Evolutionary conservation across 257 asterid species (phyloP).

Genomic region (Coffea canephora): DNA sequence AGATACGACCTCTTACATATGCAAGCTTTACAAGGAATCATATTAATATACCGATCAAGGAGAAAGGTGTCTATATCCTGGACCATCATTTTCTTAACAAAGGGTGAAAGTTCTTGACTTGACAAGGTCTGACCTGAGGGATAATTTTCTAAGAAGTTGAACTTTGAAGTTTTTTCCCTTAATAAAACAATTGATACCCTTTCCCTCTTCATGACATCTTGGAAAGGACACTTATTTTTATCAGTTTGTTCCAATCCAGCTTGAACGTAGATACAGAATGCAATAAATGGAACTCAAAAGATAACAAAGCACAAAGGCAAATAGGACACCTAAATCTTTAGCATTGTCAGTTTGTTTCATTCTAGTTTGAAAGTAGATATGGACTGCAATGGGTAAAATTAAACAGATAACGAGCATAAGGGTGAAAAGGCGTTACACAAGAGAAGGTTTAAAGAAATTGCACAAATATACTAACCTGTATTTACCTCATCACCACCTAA

Average conservation of each 20-base stretch:
- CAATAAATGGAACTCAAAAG: not conserved
- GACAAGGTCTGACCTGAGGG: not conserved
- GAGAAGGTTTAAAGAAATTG: conserved; percentile 10
- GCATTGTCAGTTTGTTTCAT: not conserved
- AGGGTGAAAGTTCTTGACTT: not conserved
- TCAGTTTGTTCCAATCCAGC: not conserved
- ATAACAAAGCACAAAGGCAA: not conserved
- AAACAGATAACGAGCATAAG: not conserved
- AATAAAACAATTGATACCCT: not conserved
- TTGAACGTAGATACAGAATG: not conserved
- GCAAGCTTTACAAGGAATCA: not conserved
- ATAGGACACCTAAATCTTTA: not conserved
- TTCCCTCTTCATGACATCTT: not conserved
- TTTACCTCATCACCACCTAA: conserved; percentile 96
- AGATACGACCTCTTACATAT: not conserved
- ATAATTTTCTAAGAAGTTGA: not conserved
- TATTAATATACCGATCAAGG: not conserved
- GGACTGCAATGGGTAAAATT: not conserved
- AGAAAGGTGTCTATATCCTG: not conserved
- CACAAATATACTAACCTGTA: conserved; percentile 49
- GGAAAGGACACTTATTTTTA: not conserved
- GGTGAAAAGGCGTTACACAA: not conserved
- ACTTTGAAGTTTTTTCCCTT: not conserved
- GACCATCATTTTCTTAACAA: not conserved
- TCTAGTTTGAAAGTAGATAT: not conserved